Evolutionary conservation across 495 filamentous ascomycete species (phyloP).

Genomic region (Astrothelium subdiscretum): DNA sequence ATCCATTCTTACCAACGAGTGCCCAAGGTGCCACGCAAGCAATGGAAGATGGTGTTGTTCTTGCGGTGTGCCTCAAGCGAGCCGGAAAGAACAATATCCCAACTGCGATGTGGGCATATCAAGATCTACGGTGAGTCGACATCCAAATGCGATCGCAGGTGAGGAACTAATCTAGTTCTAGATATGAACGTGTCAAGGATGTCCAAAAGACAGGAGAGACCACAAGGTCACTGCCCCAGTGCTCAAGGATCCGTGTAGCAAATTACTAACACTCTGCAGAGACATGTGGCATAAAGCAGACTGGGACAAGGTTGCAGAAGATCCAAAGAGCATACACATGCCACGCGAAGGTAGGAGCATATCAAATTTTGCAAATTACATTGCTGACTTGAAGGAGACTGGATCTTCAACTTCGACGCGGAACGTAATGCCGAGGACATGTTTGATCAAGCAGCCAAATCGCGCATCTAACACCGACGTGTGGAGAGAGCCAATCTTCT

Average conservation of each 20-base stretch:
- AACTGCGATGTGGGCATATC: conserved; percentile 35
- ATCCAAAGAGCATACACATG: conserved; percentile 11
- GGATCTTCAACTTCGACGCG: conserved; percentile 14
- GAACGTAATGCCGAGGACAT: conserved; percentile 11
- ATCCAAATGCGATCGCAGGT: neutral
- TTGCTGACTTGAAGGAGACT: conserved; percentile 2
- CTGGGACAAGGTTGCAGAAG: conserved; percentile 13
- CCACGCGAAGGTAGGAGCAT: conserved; percentile 6
- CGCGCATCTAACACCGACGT: neutral
- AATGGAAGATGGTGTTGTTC: conserved; percentile 58
- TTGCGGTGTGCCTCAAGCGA: conserved; percentile 50
- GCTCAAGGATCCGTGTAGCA: neutral
- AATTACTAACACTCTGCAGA: neutral
- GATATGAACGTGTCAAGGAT: conserved; percentile 23
- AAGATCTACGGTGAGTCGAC: conserved; percentile 30
- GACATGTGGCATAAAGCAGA: conserved; percentile 19
- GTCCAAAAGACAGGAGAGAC: conserved; percentile 20
- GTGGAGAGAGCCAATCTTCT: too few relatives aligned
- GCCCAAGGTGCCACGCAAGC: conserved; percentile 63
- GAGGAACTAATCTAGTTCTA: conserved; percentile 16
- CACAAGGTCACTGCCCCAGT: conserved; percentile 6
- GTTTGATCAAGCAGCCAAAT: neutral
- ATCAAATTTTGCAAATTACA: neutral
- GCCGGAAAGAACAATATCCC: conserved; percentile 42
- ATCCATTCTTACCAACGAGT: conserved; percentile 61